Base-by-base conservation (phyloP, 768 basidiomycete species). In the Termitomyces sp. region DNA sequence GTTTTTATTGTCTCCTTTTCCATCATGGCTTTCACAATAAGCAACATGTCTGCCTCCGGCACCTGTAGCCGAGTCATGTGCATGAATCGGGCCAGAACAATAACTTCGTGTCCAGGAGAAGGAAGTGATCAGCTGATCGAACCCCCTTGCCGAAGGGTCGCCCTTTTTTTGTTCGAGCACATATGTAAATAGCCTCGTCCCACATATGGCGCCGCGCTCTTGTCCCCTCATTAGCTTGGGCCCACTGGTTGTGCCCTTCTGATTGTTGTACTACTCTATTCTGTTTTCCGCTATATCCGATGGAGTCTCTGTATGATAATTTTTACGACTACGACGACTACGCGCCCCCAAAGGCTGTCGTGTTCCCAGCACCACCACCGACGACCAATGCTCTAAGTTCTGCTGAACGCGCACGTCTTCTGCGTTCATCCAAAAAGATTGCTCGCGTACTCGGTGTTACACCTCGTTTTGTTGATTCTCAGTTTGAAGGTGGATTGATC, bases 401-500 rank as follows among this genome's bases (percentile, higher is more conserved):
- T 1, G 67, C 77, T 29, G 82, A 87, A 69, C 81, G 86, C n/a
- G 69, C 76, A 9, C 83, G 83, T 57, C 79, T 88, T 29, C 66
- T 85, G 36, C 83, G 85, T 34, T 80, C 81, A 31, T 81, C 84
- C 25, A 82, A 79, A 66, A 88, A 87, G 73, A 78, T 89, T 25
- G 80, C 81, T 25, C 80, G 83, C 49, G 71, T 88, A 11, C 73
- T 88, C 11, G 87, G 87, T 12, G 74, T 78, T 20, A 81, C 84
- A 15, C 87, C 86, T n/a, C 83, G 81, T 60, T 73, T 87, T 37
- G 63, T 83, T 11, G 86, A 88, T 31, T 66, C 58, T 40, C 48
- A 62, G 34, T 48, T 56, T 32, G 31, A 60, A 53, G 69, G 75
- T 75, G 54, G 20, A 69, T 66, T 45, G 37, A 29, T 48, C 47